Evolutionary conservation across 768 basidiomycete genomes (phyloP).

Genomic region (Lentinula edodes): DNA sequence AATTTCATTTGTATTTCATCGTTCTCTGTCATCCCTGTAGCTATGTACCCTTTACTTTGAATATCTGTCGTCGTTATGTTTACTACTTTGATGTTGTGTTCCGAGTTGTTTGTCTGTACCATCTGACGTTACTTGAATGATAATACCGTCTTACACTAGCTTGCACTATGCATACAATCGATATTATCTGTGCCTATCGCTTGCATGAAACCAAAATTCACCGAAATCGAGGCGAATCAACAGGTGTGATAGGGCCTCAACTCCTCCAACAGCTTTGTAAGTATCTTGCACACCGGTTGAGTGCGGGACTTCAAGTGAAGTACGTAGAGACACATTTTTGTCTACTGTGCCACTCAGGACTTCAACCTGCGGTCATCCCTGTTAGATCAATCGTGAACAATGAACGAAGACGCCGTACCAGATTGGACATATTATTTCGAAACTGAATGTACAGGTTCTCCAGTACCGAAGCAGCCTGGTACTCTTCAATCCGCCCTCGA

Average conservation of each 20-base stretch:
- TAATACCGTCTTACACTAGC: not conserved
- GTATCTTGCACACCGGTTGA: not conserved
- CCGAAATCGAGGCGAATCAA: slow-evolving; percentile 47
- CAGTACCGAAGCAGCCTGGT: slow-evolving; percentile 53
- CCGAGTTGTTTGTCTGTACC: not conserved
- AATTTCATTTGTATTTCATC: not conserved
- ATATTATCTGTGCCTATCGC: not conserved
- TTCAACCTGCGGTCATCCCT: slow-evolving; percentile 36
- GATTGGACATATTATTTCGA: slow-evolving; percentile 42
- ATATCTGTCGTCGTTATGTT: not conserved
- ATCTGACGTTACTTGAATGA: not conserved
- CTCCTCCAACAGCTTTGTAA: slow-evolving; percentile 37
- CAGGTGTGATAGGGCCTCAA: slow-evolving; percentile 50
- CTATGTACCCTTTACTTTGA: not conserved
- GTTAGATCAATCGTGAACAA: slow-evolving; percentile 4
- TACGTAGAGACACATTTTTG: slow-evolving; percentile 28
- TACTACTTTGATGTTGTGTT: not conserved
- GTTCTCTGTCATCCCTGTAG: not conserved
- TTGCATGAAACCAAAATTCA: slow-evolving; percentile 45
- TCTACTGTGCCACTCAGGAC: slow-evolving; percentile 53
- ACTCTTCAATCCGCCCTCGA: slow-evolving; percentile 51
- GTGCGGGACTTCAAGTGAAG: slow-evolving; percentile 1
- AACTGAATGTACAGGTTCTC: slow-evolving; percentile 52
- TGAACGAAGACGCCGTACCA: slow-evolving; percentile 40
- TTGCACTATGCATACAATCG: not conserved